Base-by-base conservation (phyloP, 2,329 filamentous ascomycete genomes). In the Aureobasidium sp. region DNA sequence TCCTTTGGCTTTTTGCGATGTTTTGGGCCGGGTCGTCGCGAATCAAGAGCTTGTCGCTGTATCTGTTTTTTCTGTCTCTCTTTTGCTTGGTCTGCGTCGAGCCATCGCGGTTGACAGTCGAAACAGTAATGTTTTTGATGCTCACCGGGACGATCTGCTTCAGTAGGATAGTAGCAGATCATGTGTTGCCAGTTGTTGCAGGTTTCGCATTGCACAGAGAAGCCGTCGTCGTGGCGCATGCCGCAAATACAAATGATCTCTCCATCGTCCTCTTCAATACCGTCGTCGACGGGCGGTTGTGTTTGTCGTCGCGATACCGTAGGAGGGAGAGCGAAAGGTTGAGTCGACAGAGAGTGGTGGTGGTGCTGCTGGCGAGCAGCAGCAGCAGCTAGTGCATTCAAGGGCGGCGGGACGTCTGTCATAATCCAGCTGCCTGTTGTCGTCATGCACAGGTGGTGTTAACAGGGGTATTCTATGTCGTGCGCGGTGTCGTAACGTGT, bases 101-200 rank as follows among this genome's bases (percentile, higher is more conserved):
- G 76, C 52, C 79, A 77, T 65, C 91, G 84, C 20, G 92, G 91
- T 64, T 88, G 85, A 79, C 94, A 99, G 69, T 96, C 91, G 70
- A 86, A 85, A 78, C 94, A 99, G 62, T 87, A 90, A 78, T 99
- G 93, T 62, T 89, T 81, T 70, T 74, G 66, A 42, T 72, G 67
- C 26, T 79, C 87, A 76, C 92, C 77, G 77, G 89, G 53, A 64
- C 67, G 51, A 82, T 80, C 89, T 81, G 74, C 86, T 63, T 74
- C 83, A 72, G 85, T 83, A 69, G 90, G 89, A 74, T 97, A 97
- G 77, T 96, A 97, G 77, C 94, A 99, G 73, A 91, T 87, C 70
- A 96, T 96, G 76, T 99, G 94, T 77, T 99, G 94, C 94, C 94
- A 99, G 55, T 91, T 94, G 73, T 96, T 90, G 81, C 94, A 99